Base-by-base conservation (phyloP, 495 filamentous ascomycete genomes). In the Neurospora hispaniola region DNA sequence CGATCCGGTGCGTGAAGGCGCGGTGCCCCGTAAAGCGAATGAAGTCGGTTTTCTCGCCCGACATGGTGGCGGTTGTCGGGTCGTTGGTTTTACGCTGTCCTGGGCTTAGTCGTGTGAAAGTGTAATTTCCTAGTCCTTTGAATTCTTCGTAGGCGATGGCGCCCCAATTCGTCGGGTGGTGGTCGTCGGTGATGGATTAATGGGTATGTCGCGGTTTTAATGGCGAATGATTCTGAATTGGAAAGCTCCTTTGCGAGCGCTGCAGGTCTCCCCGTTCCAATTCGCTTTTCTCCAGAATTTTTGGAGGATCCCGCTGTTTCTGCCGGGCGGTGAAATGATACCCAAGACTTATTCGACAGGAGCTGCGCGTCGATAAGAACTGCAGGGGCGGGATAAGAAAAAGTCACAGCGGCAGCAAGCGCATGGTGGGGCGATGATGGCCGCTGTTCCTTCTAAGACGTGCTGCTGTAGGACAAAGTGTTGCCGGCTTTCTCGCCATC, bases 1-100 rank as follows among this genome's bases (percentile, higher is more conserved):
- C 89, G 38, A 98, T 89, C 41, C 96, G 93, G 70, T 93, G 89
- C 42, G 91, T 85, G 70, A 99, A 90, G 73, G 90, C 89, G 76
- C 90, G 90, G 80, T 97, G 94, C 76, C 91, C 88, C 70, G 90
- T 96, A 79, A 98, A 94, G 66, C 84, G 84, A 46, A 87, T 76
- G 76, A 85, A 88, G 72, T 88, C 85, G 72, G 83, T 78, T 75
- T 80, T 81, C 14, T 79, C 75, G 69, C 78, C 74, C 71, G 83
- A 81, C 85, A 86, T 86, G 73, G 70, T 75, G 66, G 71, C 38
- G 68, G 66, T 18, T 66, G 43, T 18, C 73, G 69, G 27, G 10
- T 71, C 20, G 44, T 54, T 68, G 43, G 20, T 66, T 74, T 23
- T 42, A 35, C 23, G 6, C 54, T 66, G 27, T 31, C 48, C 54